phyloP scores from a whole-genome alignment of 108 stramenopile species.

The Mediolabrus comicus region DNA sequence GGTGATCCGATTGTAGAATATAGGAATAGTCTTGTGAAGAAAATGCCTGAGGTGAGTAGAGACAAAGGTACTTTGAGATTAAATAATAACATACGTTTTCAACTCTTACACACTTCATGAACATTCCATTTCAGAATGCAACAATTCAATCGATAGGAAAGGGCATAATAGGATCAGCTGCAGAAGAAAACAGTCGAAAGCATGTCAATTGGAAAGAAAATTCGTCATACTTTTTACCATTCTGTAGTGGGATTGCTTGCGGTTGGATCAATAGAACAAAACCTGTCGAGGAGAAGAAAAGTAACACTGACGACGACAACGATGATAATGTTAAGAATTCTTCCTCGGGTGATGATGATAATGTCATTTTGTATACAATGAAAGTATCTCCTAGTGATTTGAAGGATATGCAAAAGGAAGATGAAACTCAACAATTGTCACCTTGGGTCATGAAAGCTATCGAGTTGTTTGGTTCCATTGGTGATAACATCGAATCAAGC shows the following conservation, averaged over 20 bases:
- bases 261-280: conserved; percentile 57
- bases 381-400: conserved; percentile 9
- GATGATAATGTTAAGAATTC: neutral
- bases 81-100: neutral
- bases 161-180: conserved; percentile 68
- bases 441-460: conserved; percentile 1
- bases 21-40: conserved; percentile 50
- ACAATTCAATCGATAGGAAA: conserved; percentile 58
- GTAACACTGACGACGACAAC: neutral
- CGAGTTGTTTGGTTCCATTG: neutral
- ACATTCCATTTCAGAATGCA: conserved; percentile 8
- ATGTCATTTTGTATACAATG: conserved; percentile 12
- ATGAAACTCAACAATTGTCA: neutral
- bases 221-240: conserved; percentile 44
- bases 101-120: neutral
- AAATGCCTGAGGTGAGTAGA: conserved; percentile 28
- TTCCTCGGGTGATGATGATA: neutral
- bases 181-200: conserved; percentile 55
- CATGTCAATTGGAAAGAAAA: conserved; percentile 55
- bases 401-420: neutral
- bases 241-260: conserved; percentile 60
- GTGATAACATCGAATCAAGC: neutral
- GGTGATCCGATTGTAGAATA: conserved; percentile 64
- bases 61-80: neutral
- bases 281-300: neutral